These are phyloP conservation scores for Kwoniella dejecticola DNA, from an alignment of 768 basidiomycete species.

Conservation along the genomic window DNA sequence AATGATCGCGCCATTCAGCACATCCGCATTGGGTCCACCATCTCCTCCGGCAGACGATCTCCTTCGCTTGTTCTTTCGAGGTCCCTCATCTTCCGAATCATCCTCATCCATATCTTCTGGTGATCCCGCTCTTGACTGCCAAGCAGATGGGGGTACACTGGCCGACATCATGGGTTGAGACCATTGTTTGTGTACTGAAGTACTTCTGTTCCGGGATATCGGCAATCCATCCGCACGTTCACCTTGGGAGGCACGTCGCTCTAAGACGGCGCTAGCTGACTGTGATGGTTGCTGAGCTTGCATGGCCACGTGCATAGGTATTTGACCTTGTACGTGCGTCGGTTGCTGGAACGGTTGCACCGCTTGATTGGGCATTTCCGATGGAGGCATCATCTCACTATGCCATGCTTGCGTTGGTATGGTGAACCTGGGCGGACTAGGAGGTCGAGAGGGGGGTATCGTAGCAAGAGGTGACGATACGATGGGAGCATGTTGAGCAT, in stretches of 20 bases:
- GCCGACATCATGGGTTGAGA: conserved; percentile 34
- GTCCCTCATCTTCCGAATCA: conserved; percentile 44
- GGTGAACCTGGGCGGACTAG: conserved; percentile 39
- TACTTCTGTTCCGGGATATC: conserved; percentile 41
- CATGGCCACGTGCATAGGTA: neutral
- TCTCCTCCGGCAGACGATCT: conserved; percentile 43
- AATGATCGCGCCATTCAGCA: conserved; percentile 36
- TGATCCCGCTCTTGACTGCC: conserved; percentile 36
- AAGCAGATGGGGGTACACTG: conserved; percentile 38
- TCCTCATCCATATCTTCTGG: conserved; percentile 48
- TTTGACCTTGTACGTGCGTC: neutral
- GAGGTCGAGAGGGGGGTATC: conserved; percentile 46
- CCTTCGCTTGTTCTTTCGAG: conserved; percentile 38
- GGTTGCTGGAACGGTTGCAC: neutral
- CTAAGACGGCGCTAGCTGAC: conserved; percentile 6
- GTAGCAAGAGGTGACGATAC: conserved; percentile 49
- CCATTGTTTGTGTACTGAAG: conserved; percentile 37
- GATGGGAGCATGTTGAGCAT: conserved; percentile 43
- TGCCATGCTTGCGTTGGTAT: conserved; percentile 36
- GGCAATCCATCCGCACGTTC: conserved; percentile 33
- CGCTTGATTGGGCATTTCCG: conserved; percentile 6
- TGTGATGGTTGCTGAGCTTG: neutral
- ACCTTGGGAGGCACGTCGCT: conserved; percentile 18
- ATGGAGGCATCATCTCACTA: conserved; percentile 9
- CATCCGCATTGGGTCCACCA: conserved; percentile 29